Evolutionary conservation across 2,329 filamentous ascomycete genomes (phyloP).

Genomic region (Thelonectria rubi): DNA sequence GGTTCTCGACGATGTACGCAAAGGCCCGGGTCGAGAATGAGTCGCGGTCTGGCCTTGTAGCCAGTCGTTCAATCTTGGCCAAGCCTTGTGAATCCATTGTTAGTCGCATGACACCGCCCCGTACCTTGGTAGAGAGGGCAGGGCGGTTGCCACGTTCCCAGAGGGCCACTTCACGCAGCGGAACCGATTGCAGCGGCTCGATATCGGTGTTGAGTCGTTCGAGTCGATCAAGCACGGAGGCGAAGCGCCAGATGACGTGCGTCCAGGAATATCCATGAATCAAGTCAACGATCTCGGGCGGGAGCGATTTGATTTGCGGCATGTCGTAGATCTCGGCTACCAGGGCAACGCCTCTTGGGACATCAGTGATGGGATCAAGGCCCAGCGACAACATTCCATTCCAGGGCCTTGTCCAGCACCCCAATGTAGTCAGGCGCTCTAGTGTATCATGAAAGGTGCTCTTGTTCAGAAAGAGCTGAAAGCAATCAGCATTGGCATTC

Average conservation of each 20-base stretch:
- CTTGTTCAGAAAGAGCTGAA: too few relatives aligned
- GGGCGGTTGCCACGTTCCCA: constrained; percentile 1
- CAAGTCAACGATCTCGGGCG: not conserved
- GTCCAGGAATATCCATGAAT: not conserved
- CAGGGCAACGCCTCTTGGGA: too few relatives aligned
- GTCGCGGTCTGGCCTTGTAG: not conserved
- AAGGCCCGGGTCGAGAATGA: not conserved
- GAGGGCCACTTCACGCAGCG: not conserved
- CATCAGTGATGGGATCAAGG: too few relatives aligned
- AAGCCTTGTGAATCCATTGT: constrained; percentile 8
- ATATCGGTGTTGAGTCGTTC: not conserved
- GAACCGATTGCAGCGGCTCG: not conserved
- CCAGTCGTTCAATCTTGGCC: constrained; percentile 5
- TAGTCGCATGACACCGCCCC: not conserved
- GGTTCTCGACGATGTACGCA: not conserved
- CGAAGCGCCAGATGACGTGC: not conserved
- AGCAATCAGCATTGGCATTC: too few relatives aligned
- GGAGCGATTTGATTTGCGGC: not conserved
- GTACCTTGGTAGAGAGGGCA: not conserved
- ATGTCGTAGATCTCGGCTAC: not conserved
- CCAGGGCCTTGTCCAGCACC: too few relatives aligned
- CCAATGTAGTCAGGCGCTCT: too few relatives aligned
- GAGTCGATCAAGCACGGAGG: not conserved
- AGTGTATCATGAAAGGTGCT: too few relatives aligned
- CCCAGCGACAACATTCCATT: too few relatives aligned